Conservation (phyloP, 805 yeast genomes). For the Schizosaccharomyces octosporus region DNA sequence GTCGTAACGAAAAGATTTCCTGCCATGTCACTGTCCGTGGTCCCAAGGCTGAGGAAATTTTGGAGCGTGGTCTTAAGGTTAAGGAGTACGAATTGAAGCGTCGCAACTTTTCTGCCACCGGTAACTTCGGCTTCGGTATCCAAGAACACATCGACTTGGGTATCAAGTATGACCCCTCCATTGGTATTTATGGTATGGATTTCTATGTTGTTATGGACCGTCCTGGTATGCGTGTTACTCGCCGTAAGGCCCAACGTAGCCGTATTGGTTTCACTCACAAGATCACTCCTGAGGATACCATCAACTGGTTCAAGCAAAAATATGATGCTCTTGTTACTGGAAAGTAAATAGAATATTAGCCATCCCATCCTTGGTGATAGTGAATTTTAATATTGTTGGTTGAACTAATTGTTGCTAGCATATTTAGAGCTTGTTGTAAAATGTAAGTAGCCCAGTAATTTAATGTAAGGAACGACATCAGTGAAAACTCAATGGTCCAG, state of each 20-base stretch:
- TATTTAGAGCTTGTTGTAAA: too few species aligned
- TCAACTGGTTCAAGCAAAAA: slow-evolving; percentile 97
- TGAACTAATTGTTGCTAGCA: too few species aligned
- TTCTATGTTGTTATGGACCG: slow-evolving; percentile 98
- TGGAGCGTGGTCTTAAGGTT: slow-evolving; percentile 98
- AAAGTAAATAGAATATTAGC: slow-evolving; percentile 22
- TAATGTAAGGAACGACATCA: too few species aligned
- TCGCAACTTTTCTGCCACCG: slow-evolving; percentile 93
- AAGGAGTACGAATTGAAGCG: slow-evolving; percentile 92
- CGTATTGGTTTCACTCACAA: slow-evolving; percentile 79
- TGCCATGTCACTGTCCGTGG: slow-evolving; percentile 99
- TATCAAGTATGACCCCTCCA: slow-evolving; percentile 98
- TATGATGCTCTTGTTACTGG: slow-evolving; percentile 94
- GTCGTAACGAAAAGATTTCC: slow-evolving; percentile 99
- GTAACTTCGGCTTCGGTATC: slow-evolving; percentile 99
- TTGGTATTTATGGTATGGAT: slow-evolving; percentile 98
- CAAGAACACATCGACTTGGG: slow-evolving; percentile 98
- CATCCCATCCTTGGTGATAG: too few species aligned
- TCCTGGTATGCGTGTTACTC: slow-evolving; percentile 95
- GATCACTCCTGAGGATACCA: slow-evolving; percentile 79
- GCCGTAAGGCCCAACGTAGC: slow-evolving; percentile 72
- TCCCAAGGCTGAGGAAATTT: slow-evolving; percentile 97
- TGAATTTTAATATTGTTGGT: too few species aligned
- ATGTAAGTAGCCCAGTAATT: too few species aligned
- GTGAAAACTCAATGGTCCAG: too few species aligned